Conservation (phyloP, 2,329 filamentous ascomycete species). For the Cladophialophora yegresii region DNA sequence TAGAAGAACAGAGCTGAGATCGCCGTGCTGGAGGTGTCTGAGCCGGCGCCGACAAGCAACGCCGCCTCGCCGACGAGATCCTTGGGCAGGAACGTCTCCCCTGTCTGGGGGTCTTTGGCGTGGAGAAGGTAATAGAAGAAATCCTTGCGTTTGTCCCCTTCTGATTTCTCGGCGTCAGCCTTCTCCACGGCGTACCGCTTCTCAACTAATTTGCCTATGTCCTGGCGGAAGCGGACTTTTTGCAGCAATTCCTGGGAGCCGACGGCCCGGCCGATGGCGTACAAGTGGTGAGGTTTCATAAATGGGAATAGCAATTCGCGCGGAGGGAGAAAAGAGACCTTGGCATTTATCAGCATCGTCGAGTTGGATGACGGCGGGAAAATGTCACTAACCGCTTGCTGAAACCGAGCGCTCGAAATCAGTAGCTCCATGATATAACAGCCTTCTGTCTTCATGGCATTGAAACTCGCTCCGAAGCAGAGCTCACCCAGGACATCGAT, state of each 20-base stretch:
- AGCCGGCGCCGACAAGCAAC: slow-evolving; percentile 36
- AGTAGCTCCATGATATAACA: slow-evolving; percentile 47
- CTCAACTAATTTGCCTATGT: slow-evolving; percentile 15
- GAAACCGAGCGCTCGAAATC: slow-evolving; percentile 18
- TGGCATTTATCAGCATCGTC: neutral
- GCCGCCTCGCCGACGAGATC: slow-evolving; percentile 27
- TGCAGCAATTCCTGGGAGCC: slow-evolving; percentile 15
- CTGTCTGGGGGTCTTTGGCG: slow-evolving; percentile 51
- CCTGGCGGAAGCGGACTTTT: slow-evolving; percentile 17
- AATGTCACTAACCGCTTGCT: slow-evolving; percentile 13
- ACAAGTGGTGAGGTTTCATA: slow-evolving; percentile 1
- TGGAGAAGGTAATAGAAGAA: slow-evolving; percentile 53
- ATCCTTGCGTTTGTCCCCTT: slow-evolving; percentile 47
- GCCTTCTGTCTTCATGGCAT: slow-evolving; percentile 49
- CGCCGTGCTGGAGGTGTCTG: slow-evolving; percentile 47
- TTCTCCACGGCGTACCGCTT: slow-evolving; percentile 44
- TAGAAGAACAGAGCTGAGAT: slow-evolving; percentile 47
- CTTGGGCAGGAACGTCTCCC: slow-evolving; percentile 35
- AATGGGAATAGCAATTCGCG: slow-evolving; percentile 22
- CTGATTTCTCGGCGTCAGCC: slow-evolving; percentile 39
- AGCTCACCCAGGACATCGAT: slow-evolving; percentile 57
- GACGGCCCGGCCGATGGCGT: slow-evolving; percentile 1
- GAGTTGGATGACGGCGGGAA: neutral
- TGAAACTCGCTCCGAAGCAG: slow-evolving; percentile 45
- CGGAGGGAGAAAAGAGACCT: slow-evolving; percentile 21